phyloP scores from a whole-genome alignment of 352 stramenopile species.

The Elongisporangium undulatum region DNA sequence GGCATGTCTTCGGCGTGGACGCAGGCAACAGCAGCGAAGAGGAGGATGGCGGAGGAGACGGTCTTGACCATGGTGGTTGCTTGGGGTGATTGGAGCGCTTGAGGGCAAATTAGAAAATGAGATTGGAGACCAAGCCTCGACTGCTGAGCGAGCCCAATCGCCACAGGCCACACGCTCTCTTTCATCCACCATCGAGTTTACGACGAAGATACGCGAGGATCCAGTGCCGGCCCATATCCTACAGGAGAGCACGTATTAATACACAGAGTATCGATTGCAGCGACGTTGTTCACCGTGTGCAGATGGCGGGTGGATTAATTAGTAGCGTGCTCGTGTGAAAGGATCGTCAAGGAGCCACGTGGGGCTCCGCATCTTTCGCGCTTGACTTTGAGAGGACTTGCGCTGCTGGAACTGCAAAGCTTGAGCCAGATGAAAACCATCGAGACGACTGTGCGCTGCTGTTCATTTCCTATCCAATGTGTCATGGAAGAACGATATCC shows the following conservation, averaged over 20 bases:
- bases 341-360: neutral
- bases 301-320: neutral
- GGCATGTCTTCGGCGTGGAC: constrained; percentile 6
- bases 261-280: neutral
- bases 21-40: constrained; percentile 2
- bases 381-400: neutral
- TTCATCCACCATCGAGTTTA: no score
- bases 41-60: constrained; percentile 6
- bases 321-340: neutral
- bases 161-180: no score
- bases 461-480: neutral
- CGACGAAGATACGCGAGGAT: neutral
- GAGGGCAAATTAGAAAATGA: constrained; percentile 19
- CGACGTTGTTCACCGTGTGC: no score
- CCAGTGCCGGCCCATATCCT: neutral
- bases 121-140: neutral
- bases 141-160: no score
- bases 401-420: no score
- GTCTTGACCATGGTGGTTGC: constrained; percentile 10
- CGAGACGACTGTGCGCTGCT: neutral
- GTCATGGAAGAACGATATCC: neutral
- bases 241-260: neutral
- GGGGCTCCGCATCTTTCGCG: neutral
- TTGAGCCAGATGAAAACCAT: neutral
- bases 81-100: constrained; percentile 7